These are phyloP conservation scores for Pisolithus thermaeus DNA, from an alignment of 1,284 basidiomycete species.

Conservation along the genomic window DNA sequence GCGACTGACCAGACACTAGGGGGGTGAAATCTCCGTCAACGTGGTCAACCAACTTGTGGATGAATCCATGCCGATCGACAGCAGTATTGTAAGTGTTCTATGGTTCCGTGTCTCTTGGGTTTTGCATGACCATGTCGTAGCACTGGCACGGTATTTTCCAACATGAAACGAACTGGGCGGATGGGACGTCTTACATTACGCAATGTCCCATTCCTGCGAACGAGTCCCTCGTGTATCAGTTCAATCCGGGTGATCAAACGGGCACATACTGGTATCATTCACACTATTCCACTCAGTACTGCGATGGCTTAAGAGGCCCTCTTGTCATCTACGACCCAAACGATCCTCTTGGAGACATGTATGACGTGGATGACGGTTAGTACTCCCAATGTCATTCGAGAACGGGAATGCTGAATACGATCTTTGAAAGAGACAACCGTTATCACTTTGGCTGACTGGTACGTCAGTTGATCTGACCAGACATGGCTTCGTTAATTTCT, in stretches of 20 bases:
- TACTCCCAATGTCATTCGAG: neutral
- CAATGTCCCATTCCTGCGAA: constrained; percentile 41
- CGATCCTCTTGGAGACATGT: constrained; percentile 37
- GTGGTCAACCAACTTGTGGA: constrained; percentile 24
- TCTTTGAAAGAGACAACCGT: constrained; percentile 20
- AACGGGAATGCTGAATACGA: neutral
- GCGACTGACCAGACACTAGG: constrained; percentile 11
- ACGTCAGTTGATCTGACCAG: neutral
- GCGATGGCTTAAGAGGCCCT: constrained; percentile 42
- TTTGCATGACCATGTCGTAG: constrained; percentile 15
- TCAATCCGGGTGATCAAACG: constrained; percentile 30
- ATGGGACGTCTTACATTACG: constrained; percentile 33
- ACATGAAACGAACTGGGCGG: constrained; percentile 26
- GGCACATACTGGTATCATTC: constrained; percentile 44
- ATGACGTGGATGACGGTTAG: constrained; percentile 41
- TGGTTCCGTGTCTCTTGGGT: neutral
- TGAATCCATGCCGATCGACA: constrained; percentile 20
- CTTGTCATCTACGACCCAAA: constrained; percentile 44
- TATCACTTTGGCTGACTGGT: constrained; percentile 30
- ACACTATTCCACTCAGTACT: constrained; percentile 33
- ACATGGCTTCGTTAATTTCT: neutral
- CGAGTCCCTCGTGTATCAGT: constrained; percentile 35
- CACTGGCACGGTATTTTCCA: constrained; percentile 38
- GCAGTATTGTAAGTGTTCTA: constrained; percentile 22
- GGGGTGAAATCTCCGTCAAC: constrained; percentile 21